These are phyloP conservation scores for Dactylellina leptospora DNA, from an alignment of 2,329 filamentous ascomycete species.

Conservation along the genomic window DNA sequence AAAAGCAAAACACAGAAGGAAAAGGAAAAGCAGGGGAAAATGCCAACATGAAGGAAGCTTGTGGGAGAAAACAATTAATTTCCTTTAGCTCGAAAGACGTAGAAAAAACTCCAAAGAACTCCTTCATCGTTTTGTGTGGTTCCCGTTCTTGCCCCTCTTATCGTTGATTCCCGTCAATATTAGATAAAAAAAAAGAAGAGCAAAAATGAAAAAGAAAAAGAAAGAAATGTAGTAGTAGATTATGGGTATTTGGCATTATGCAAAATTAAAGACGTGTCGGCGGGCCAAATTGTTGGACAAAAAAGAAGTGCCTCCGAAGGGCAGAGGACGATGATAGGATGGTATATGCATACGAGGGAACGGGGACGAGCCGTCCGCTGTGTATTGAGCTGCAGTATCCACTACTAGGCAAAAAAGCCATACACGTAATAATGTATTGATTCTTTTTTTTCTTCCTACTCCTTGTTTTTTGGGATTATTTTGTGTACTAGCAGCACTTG, in stretches of 20 bases:
- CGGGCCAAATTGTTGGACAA: constrained; percentile 32
- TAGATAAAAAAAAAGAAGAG: constrained; percentile 19
- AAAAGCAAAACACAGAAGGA: neutral
- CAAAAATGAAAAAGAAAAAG: constrained; percentile 8
- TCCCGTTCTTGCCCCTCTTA: constrained; percentile 25
- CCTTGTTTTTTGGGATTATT: too few relatives aligned
- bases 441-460: neutral
- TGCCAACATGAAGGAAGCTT: constrained; percentile 43
- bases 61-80: constrained; percentile 39
- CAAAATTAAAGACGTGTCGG: constrained; percentile 45
- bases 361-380: constrained; percentile 17
- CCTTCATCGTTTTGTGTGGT: constrained; percentile 43
- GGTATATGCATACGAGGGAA: constrained; percentile 45
- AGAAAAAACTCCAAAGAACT: constrained; percentile 54
- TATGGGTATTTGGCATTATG: constrained; percentile 54
- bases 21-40: constrained; percentile 22
- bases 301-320: constrained; percentile 18
- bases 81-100: constrained; percentile 44
- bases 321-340: constrained; percentile 6
- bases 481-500: constrained; percentile 53
- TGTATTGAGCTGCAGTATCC: constrained; percentile 39
- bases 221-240: constrained; percentile 38
- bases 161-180: constrained; percentile 42
- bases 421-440: constrained; percentile 26
- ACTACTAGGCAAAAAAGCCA: constrained; percentile 31